Evolutionary conservation across 1,284 basidiomycete genomes (phyloP).

Genomic region (Pseudozyma hubeiensis): DNA sequence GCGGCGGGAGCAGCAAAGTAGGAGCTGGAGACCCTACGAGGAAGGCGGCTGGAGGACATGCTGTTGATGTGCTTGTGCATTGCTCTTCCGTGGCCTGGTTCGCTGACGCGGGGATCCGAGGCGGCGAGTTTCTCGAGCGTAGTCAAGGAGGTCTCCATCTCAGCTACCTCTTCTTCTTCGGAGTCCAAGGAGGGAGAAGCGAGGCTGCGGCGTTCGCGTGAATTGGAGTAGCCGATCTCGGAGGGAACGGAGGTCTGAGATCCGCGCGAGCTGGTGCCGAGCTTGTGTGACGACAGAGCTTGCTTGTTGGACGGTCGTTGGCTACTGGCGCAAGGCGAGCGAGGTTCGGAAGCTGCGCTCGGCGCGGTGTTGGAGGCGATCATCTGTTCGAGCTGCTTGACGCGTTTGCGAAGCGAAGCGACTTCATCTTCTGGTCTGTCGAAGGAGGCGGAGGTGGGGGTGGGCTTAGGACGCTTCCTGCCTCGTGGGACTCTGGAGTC

Average conservation of each 20-base stretch:
- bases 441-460: conserved; percentile 2
- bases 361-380: conserved; percentile 1
- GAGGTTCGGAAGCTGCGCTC: conserved; percentile 9
- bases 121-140: conserved; percentile 48
- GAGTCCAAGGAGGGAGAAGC: conserved; percentile 18
- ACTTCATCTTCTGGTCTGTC: conserved; percentile 31
- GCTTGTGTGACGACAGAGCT: conserved; percentile 13
- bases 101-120: conserved; percentile 37
- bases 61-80: conserved; percentile 41
- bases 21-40: conserved; percentile 12
- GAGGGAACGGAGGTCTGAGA: conserved; percentile 26
- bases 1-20: conserved; percentile 21
- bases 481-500: conserved; percentile 51
- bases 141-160: conserved; percentile 32
- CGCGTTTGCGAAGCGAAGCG: conserved; percentile 32
- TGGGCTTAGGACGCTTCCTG: conserved; percentile 42
- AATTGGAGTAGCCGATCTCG: conserved; percentile 17
- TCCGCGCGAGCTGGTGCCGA: conserved; percentile 33
- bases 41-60: conserved; percentile 8
- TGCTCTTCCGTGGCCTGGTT: conserved; percentile 38
- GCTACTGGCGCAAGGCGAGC: conserved; percentile 14
- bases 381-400: conserved; percentile 36
- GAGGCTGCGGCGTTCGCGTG: conserved; percentile 21
- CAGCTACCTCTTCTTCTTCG: conserved; percentile 36
- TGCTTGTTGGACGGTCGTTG: conserved; percentile 15